These are phyloP conservation scores for Syncephalis fuscata DNA, from an alignment of 371 early-diverging fungal genomes.

Conservation along the genomic window DNA sequence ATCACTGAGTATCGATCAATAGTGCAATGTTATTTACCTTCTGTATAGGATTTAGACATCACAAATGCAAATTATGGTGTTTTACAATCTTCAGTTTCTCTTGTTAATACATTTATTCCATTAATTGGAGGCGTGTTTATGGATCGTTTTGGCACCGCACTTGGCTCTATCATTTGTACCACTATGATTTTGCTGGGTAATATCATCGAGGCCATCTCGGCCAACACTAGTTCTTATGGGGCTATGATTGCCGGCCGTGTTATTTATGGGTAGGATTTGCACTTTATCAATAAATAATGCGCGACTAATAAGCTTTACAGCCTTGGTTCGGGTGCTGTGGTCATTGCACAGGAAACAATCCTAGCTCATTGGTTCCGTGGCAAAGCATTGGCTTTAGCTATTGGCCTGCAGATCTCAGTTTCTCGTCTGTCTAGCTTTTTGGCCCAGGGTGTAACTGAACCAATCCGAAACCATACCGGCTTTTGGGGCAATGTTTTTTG, in stretches of 20 bases:
- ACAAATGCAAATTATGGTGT: constrained; percentile 32
- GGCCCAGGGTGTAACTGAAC: constrained; percentile 23
- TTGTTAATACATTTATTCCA: constrained; percentile 32
- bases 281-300: too few species aligned
- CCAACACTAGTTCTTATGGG: constrained; percentile 16
- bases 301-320: too few species aligned
- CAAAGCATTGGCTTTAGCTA: constrained; percentile 14
- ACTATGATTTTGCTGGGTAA: constrained; percentile 13
- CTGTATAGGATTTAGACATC: constrained; percentile 18
- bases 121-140: constrained; percentile 17
- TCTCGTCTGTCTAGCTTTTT: constrained; percentile 27
- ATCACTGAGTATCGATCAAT: background rate
- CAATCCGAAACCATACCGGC: constrained; percentile 18
- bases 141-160: constrained; percentile 8
- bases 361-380: constrained; percentile 36
- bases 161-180: constrained; percentile 5
- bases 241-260: constrained; percentile 29
- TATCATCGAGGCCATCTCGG: constrained; percentile 23
- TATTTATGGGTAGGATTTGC: constrained; percentile 19
- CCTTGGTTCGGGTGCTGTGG: constrained; percentile 31
- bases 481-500: constrained; percentile 33
- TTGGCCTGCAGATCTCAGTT: constrained; percentile 30
- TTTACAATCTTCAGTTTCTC: constrained; percentile 22
- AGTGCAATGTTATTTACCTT: background rate
- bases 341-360: constrained; percentile 36